Evolutionary conservation across 106 monocot species (phyloP), one percentile per base, ranked within the genome.

Genomic region (Dioscorea dumetorum): DNA sequence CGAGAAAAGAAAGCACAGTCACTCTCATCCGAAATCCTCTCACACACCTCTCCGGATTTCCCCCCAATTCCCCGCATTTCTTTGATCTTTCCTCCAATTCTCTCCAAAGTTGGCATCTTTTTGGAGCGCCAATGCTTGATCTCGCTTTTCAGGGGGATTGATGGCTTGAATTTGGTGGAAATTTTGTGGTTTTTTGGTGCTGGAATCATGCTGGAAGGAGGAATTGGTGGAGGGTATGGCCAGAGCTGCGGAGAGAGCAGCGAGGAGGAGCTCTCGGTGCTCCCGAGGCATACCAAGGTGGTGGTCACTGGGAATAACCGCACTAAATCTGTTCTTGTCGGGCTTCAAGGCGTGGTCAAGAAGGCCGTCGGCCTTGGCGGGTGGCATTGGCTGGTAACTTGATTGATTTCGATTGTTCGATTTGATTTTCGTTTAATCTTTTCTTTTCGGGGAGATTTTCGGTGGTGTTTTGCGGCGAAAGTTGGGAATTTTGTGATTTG

Each of bases 361-460:
- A 87, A 87, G 70, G 86, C 86, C n/a, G 82, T 87, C 33, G 86
- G 86, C 0, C 86, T 87, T 34, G 86, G 86, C 2, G 86, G 86
- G 4, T 86, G 86, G 86, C 86, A 83, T 83, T 87, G 86, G 86
- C 82, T 82, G 79, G 82, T 87, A 75, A 70, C 28, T 54, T 19
- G 54, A 8, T 18, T 54, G 19, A 54, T 54, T 54, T 54, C 0
- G 54, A 54, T 41, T 41, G 41, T 41, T 41, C 6, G 41, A 41
- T 41, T 41, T 41, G 10, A 3, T 41, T 41, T 41, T 41, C 9
- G 41, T 8, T 41, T 10, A 41, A 41, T 41, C 41, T 41, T 41
- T 41, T 41, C 41, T 41, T 41, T 6, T 41, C 6, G 9, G 41
- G 41, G 41, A 41, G 41, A 41, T 41, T 41, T 41, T 41, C 3